Conservation (phyloP, 257 asterid genomes). For the Striga asiatica region DNA sequence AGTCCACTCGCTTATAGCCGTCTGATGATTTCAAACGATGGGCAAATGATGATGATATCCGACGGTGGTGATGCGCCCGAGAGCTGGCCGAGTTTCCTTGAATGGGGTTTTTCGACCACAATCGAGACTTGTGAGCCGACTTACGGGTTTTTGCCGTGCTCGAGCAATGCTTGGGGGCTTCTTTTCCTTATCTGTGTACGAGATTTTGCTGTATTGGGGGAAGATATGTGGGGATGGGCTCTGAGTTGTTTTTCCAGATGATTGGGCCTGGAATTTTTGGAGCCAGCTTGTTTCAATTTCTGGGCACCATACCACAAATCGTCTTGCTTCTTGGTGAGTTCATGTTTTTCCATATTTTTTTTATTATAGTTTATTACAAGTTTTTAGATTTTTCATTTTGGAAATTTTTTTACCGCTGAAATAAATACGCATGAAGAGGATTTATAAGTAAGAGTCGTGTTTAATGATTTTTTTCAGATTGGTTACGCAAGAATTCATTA, state of each 20-base stretch:
- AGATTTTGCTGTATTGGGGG: slow-evolving; percentile 35
- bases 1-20: slow-evolving; percentile 24
- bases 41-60: neutral
- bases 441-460: too few relatives aligned
- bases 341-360: neutral
- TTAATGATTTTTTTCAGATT: too few relatives aligned
- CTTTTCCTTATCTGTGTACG: slow-evolving; percentile 39
- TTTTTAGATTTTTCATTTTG: too few relatives aligned
- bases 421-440: too few relatives aligned
- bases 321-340: slow-evolving; percentile 40
- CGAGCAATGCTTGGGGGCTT: slow-evolving; percentile 32
- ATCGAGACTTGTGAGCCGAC: slow-evolving; percentile 33
- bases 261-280: slow-evolving; percentile 53
- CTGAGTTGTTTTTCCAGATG: slow-evolving; percentile 33
- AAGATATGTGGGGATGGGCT: slow-evolving; percentile 30
- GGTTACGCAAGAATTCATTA: too few relatives aligned
- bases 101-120: slow-evolving; percentile 17
- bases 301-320: slow-evolving; percentile 43
- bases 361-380: too few relatives aligned
- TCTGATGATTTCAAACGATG: slow-evolving; percentile 11
- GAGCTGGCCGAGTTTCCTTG: slow-evolving; percentile 8
- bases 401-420: too few relatives aligned
- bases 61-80: slow-evolving; percentile 17
- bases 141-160: slow-evolving; percentile 50
- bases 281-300: slow-evolving; percentile 48